Evolutionary conservation across 768 basidiomycete species (phyloP), one percentile per base, ranked within the genome.

Genomic region (Boletellus sp.): DNA sequence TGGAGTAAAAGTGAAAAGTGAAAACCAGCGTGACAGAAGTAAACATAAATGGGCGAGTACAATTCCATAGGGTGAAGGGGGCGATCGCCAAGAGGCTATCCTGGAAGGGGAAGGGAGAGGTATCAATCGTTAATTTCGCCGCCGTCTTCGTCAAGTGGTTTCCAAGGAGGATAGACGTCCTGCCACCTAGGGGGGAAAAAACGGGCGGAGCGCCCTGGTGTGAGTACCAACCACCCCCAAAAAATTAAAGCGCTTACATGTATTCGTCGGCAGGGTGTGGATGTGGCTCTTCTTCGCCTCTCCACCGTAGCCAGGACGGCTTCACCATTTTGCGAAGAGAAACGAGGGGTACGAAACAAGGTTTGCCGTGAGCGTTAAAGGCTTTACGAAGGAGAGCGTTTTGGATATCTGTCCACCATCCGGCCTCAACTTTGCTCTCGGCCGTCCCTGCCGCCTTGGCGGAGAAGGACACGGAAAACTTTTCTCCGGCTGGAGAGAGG

Each of bases 131-230:
- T 45, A 20, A 24, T 4, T n/a, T 59, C 49, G 11, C 52, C 42
- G 5, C 60, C 53, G 6, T 59, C 53, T 24, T 60, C 60, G 43
- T 61, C 43, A 10, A 56, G 51, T 13, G 53, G 61, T n/a, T 33
- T 62, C 61, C 61, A 59, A 3, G 45, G 24, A n/a, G 38, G 48
- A 47, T 48, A 51, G 24, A 56, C 57, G 17, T 62, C 52, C 19
- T 44, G n/a, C 52, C 56, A 58, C n/a, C 61, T 59, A 28, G 15
- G 12, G 38, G n/a, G 13, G n/a, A 28, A 10, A 28, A 28, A 28
- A 28, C 7, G 28, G 7, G 28, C 28, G 4, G 11, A 8, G 28
- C 11, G 28, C 28, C 28, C 15, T 7, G 3, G 23, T 12, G 22
- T 39, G 13, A 34, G 11, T 20, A 6, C 22, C 3, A 38, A 19